Percentiles rank a stretch among this genome's conserved stretches.
These are phyloP conservation scores for Globisporangium paddicum DNA, from an alignment of 352 stramenopile genomes.

Conservation along the genomic window DNA sequence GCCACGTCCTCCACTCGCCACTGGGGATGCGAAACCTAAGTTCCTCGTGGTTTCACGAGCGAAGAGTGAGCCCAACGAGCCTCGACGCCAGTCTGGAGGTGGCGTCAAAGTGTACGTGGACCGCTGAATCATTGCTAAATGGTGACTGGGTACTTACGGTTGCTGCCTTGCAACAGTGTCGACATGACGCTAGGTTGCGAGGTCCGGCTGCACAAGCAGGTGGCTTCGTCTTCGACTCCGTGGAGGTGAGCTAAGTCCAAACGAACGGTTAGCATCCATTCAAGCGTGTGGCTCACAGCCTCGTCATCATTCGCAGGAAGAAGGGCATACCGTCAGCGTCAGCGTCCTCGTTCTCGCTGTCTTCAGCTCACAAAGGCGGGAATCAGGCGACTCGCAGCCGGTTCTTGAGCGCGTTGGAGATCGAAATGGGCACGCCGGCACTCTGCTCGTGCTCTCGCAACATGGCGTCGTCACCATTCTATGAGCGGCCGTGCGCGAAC, in stretches of 20 bases:
- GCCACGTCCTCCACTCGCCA: no score
- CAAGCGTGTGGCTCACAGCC: no score
- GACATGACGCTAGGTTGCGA: constrained; percentile 35
- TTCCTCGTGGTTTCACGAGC: no score
- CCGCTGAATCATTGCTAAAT: background rate
- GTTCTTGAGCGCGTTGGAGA: constrained; percentile 44
- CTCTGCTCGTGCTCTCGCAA: constrained; percentile 45
- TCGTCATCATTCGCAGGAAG: constrained; percentile 14
- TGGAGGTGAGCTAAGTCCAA: no score
- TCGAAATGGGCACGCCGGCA: constrained; percentile 39
- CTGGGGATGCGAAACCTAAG: no score
- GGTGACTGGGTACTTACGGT: background rate
- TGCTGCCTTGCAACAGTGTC: constrained; percentile 16
- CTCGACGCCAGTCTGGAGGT: constrained; percentile 7
- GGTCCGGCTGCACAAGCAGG: constrained; percentile 30
- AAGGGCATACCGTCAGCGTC: constrained; percentile 4
- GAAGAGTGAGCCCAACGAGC: background rate
- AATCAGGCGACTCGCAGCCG: constrained; percentile 29
- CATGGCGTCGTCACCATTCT: constrained; percentile 12
- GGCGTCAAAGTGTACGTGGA: constrained; percentile 18
- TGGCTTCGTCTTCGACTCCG: constrained; percentile 32
- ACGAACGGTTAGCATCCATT: no score
- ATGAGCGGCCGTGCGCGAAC: constrained; percentile 43
- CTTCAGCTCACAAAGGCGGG: constrained; percentile 4
- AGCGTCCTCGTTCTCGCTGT: background rate